Evolutionary conservation across 345 rosid genomes (phyloP).

Genomic region (Eucalyptus cloeziana): DNA sequence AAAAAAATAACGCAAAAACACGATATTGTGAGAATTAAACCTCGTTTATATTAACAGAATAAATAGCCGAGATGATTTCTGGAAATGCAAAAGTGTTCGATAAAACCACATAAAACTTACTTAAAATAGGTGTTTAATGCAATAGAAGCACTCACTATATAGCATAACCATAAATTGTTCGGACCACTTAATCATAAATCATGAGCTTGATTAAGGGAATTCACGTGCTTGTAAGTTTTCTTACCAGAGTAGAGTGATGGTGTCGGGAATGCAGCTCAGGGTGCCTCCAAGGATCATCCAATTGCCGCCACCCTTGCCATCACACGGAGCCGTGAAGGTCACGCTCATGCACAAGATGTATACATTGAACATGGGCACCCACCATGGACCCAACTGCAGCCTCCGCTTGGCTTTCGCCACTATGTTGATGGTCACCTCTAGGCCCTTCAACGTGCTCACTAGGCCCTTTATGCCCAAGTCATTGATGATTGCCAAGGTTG

Average conservation of each 20-base stretch:
- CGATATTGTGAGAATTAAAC: background rate
- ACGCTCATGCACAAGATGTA: background rate
- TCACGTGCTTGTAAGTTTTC: too few relatives aligned
- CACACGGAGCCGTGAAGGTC: rapidly evolving
- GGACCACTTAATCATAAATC: too few relatives aligned
- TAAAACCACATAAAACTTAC: background rate
- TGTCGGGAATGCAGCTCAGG: too few relatives aligned
- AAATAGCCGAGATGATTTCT: background rate
- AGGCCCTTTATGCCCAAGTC: background rate
- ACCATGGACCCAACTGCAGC: background rate
- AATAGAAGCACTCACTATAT: too few relatives aligned
- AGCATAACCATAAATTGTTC: too few relatives aligned
- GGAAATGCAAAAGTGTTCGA: too few relatives aligned
- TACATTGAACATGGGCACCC: background rate
- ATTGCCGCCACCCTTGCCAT: too few relatives aligned
- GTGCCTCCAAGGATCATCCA: too few relatives aligned
- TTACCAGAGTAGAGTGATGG: too few relatives aligned
- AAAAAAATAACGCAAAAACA: background rate
- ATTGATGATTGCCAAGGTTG: background rate
- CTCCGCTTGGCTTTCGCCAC: background rate
- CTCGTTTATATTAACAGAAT: too few relatives aligned
- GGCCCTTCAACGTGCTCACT: background rate
- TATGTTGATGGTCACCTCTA: background rate
- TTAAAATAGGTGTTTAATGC: too few relatives aligned
- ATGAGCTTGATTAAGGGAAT: too few relatives aligned